Percentiles rank a stretch among this genome's conserved stretches.
Evolutionary conservation across 2,329 filamentous ascomycete species (phyloP).

Genomic region (Davidsoniella australis): DNA sequence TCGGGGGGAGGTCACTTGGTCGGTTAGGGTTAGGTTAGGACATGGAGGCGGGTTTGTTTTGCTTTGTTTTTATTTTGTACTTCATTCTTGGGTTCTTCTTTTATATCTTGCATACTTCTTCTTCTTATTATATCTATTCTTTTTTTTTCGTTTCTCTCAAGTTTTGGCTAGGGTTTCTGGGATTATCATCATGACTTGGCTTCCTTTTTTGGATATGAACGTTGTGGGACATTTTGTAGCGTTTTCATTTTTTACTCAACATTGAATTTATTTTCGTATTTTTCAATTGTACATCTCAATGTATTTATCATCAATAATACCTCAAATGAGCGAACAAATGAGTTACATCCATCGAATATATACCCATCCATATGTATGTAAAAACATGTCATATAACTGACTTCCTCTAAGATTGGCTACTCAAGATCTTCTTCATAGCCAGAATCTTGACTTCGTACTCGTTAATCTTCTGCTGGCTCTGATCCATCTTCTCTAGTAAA

Average conservation of each 20-base stretch:
- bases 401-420: not conserved
- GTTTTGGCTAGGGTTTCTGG: too few relatives aligned
- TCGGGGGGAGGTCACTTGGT: too few relatives aligned
- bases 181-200: too few relatives aligned
- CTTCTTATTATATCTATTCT: not conserved
- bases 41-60: too few relatives aligned
- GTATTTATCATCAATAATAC: not conserved
- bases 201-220: too few relatives aligned
- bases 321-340: not conserved
- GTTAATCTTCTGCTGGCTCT: conserved; percentile 59
- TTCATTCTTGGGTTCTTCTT: not conserved
- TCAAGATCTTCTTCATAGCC: conserved; percentile 43
- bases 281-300: too few relatives aligned
- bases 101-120: not conserved
- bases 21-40: too few relatives aligned
- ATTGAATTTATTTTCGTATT: too few relatives aligned
- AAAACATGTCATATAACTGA: not conserved
- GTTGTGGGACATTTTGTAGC: too few relatives aligned
- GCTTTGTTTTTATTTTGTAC: not conserved
- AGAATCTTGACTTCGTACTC: conserved; percentile 57
- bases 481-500: conserved; percentile 54
- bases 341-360: not conserved
- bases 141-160: too few relatives aligned
- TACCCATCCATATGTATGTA: not conserved
- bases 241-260: too few relatives aligned